These are phyloP conservation scores for Euryodendron excelsum DNA, from an alignment of 148 eudicot species.

Conservation along the genomic window DNA sequence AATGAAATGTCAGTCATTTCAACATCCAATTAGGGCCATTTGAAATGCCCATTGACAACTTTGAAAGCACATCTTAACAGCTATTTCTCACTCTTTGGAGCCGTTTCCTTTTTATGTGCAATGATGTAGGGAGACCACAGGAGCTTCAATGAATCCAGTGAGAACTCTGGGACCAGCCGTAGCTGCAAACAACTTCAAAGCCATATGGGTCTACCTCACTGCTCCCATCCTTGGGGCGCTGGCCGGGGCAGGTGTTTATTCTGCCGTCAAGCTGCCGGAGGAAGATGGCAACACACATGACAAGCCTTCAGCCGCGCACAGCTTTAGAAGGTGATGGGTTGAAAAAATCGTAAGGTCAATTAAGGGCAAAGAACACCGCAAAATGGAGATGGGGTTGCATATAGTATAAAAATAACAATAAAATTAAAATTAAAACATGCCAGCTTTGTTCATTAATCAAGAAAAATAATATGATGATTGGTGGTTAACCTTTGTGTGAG, in stretches of 20 bases:
- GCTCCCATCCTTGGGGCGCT: constrained; percentile 90
- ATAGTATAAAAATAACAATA: constrained; percentile 15
- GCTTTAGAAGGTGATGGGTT: constrained; percentile 50
- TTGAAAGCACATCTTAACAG: no score
- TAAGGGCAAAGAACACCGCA: neutral
- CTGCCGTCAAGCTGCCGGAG: constrained; percentile 78
- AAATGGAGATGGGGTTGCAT: neutral
- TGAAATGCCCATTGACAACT: no score
- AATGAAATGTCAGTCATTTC: no score
- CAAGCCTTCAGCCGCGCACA: constrained; percentile 47
- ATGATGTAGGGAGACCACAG: constrained; percentile 55
- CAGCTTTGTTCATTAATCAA: neutral
- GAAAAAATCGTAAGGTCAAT: neutral
- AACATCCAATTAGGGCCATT: no score
- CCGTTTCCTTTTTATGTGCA: constrained; percentile 7
- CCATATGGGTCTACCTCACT: constrained; percentile 78
- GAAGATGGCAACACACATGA: constrained; percentile 37
- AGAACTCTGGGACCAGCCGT: constrained; percentile 93
- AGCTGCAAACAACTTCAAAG: constrained; percentile 78
- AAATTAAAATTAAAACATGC: neutral
- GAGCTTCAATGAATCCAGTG: constrained; percentile 99
- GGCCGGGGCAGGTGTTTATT: constrained; percentile 81
- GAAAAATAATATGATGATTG: neutral
- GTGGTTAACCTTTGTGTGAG: no score
- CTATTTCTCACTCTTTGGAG: constrained; percentile 5